A percentile compares a stretch with the other conserved stretches of the same genome.
Conservation (phyloP, 176 grass and related monocot species). For the Luzula sylvatica region DNA sequence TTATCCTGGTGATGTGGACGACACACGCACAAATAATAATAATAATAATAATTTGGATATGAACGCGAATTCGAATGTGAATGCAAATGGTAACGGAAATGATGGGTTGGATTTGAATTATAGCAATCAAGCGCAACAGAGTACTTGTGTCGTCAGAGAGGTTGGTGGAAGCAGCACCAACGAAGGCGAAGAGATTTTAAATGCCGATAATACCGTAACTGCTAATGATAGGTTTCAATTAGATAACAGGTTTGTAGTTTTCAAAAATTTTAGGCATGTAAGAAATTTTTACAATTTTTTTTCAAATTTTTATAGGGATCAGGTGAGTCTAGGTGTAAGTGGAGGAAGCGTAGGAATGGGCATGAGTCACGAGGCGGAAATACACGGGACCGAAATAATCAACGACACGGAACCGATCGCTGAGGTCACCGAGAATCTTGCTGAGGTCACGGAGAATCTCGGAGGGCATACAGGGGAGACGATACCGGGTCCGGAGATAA, state of each 20-base stretch:
- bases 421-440: constrained; percentile 68
- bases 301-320: constrained; percentile 30
- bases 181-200: constrained; percentile 90
- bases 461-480: constrained; percentile 94
- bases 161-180: constrained; percentile 96
- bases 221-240: constrained; percentile 34
- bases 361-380: constrained; percentile 93
- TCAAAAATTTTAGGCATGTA: too few species aligned
- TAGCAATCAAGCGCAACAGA: constrained; percentile 94
- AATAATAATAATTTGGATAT: too few species aligned
- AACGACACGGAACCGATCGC: constrained; percentile 78
- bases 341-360: constrained; percentile 97
- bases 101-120: constrained; percentile 80
- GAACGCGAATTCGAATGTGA: too few species aligned
- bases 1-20: constrained; percentile 62
- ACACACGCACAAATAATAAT: too few species aligned
- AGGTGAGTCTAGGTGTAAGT: constrained; percentile 84
- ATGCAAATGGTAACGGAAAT: constrained; percentile 29
- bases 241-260: too few species aligned
- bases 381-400: constrained; percentile 75
- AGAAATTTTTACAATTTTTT: too few species aligned
- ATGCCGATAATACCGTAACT: constrained; percentile 66
- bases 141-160: constrained; percentile 57
- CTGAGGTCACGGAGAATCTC: constrained; percentile 81
- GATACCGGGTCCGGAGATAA: constrained; percentile 68